phyloP scores from a whole-genome alignment of 805 yeast species.

The Saccharomyces kudriavzevii region DNA sequence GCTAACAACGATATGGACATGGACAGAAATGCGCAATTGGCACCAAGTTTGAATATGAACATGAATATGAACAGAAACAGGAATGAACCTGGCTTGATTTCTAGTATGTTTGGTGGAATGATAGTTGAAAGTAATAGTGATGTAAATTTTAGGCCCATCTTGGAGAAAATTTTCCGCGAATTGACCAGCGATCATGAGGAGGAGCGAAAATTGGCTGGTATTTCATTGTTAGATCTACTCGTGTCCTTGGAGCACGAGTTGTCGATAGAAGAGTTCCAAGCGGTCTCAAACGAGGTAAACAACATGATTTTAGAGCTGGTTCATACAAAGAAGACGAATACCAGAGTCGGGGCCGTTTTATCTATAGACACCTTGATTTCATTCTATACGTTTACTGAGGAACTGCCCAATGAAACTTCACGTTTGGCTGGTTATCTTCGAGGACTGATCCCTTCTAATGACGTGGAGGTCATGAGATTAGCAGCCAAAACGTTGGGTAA shows the following conservation, averaged over 20 bases:
- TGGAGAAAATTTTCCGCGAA: slow-evolving; percentile 25
- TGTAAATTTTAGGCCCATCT: not conserved
- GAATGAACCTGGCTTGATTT: not conserved
- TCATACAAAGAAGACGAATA: slow-evolving; percentile 55
- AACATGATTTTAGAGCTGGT: slow-evolving; percentile 72
- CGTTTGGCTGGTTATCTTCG: slow-evolving; percentile 76
- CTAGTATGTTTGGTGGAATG: not conserved
- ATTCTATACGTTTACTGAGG: slow-evolving; percentile 69
- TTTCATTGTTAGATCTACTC: slow-evolving; percentile 25
- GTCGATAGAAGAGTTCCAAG: slow-evolving; percentile 65
- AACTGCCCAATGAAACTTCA: slow-evolving; percentile 73
- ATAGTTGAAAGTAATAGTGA: not conserved
- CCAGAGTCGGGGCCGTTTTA: slow-evolving; percentile 79
- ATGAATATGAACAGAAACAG: not conserved
- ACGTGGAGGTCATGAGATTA: slow-evolving; percentile 67
- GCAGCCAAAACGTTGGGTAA: slow-evolving; percentile 82
- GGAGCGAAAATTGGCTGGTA: slow-evolving; percentile 42
- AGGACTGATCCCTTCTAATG: slow-evolving; percentile 65
- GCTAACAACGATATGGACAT: not conserved
- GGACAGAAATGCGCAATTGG: not conserved
- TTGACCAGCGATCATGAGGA: slow-evolving; percentile 24
- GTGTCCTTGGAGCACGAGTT: slow-evolving; percentile 65
- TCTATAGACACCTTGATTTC: slow-evolving; percentile 80
- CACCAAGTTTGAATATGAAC: not conserved
- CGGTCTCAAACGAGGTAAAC: slow-evolving; percentile 74